These are phyloP conservation scores for Oryza meyeriana DNA, from an alignment of 176 grass and related monocot genomes.

Conservation along the genomic window DNA sequence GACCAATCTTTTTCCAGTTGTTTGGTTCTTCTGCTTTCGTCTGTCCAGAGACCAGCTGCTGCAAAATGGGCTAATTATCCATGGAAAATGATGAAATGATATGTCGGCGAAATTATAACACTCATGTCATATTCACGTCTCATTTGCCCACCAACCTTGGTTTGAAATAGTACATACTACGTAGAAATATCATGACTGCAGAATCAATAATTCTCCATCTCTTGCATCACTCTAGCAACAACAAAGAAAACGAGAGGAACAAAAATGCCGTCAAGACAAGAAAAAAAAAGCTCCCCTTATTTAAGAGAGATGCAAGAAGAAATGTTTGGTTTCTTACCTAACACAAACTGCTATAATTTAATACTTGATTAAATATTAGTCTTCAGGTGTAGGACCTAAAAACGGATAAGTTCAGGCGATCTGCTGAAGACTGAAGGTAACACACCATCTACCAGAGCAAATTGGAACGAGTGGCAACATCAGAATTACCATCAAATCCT, in stretches of 20 bases:
- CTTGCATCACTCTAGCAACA: not conserved
- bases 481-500: not conserved
- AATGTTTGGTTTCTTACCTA: not conserved
- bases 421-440: not conserved
- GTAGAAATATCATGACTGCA: not conserved
- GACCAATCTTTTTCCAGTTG: not conserved
- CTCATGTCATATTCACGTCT: not conserved
- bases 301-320: not conserved
- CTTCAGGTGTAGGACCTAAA: not conserved
- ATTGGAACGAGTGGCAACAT: not conserved
- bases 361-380: not conserved
- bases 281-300: not conserved
- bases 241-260: not conserved
- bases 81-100: not conserved
- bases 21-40: not conserved
- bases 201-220: not conserved
- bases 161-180: not conserved
- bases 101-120: slow-evolving; percentile 3
- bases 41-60: not conserved
- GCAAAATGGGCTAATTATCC: not conserved
- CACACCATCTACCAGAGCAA: not conserved
- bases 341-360: not conserved
- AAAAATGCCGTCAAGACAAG: not conserved
- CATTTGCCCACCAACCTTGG: not conserved
- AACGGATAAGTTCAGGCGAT: slow-evolving; percentile 4